Conservation (phyloP, 2,329 filamentous ascomycete species). For the Neopestalotiopsis clavispora region DNA sequence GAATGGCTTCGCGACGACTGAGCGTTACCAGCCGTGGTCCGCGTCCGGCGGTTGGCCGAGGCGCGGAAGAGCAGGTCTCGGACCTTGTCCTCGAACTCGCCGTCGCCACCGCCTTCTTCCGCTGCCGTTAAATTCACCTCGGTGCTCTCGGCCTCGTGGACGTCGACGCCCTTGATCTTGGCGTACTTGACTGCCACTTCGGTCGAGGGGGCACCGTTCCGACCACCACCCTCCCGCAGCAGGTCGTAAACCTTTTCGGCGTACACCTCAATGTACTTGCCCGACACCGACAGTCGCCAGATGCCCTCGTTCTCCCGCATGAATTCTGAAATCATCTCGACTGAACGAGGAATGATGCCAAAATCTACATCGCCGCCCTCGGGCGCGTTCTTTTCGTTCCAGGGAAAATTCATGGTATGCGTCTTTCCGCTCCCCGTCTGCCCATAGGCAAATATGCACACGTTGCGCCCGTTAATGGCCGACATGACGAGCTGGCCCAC, state of each 20-base stretch:
- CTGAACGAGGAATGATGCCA: slow-evolving; percentile 10
- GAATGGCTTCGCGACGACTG: slow-evolving; percentile 18
- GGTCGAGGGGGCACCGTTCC: too few species aligned
- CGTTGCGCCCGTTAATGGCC: slow-evolving; percentile 15
- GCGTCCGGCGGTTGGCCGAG: slow-evolving; percentile 1
- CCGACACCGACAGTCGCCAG: not conserved
- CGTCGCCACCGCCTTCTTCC: not conserved
- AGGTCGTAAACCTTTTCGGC: slow-evolving; percentile 19
- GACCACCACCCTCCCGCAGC: not conserved
- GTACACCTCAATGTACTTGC: slow-evolving; percentile 11
- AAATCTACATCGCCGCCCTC: not conserved
- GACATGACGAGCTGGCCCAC: slow-evolving; percentile 16
- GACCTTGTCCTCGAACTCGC: slow-evolving; percentile 5
- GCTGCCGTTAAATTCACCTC: not conserved
- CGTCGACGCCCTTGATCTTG: not conserved
- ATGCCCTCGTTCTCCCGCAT: slow-evolving; percentile 7
- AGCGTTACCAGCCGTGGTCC: slow-evolving; percentile 14
- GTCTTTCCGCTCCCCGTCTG: slow-evolving; percentile 20
- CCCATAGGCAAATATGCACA: slow-evolving; percentile 19
- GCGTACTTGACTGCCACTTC: not conserved
- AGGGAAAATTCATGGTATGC: slow-evolving; percentile 16
- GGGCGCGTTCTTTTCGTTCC: not conserved
- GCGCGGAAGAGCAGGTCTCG: not conserved
- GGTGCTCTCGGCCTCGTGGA: slow-evolving; percentile 2
- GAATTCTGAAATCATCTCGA: slow-evolving; percentile 1